phyloP scores from a whole-genome alignment of 1,139 yeast genomes.

The Blastobotrys elegans region DNA sequence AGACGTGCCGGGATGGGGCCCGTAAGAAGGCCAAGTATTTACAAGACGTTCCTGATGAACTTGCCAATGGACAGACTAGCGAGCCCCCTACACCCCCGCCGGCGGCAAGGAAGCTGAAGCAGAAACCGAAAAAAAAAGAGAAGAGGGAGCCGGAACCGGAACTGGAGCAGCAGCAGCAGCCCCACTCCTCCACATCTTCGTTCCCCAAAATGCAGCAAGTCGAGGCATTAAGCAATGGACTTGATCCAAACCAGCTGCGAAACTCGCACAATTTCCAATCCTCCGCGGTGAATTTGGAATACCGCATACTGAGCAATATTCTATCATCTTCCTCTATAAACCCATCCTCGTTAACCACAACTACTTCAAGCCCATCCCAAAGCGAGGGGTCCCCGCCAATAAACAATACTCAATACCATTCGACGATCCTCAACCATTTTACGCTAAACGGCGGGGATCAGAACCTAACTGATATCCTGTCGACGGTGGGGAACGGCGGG shows the following conservation, averaged over 20 bases:
- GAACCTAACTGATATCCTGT: slow-evolving; percentile 24
- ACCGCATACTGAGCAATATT: slow-evolving; percentile 69
- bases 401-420: slow-evolving; percentile 14
- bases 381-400: slow-evolving; percentile 23
- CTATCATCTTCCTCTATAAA: slow-evolving; percentile 27
- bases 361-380: slow-evolving; percentile 24
- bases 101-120: background rate
- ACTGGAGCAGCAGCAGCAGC: background rate
- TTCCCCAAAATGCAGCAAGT: slow-evolving; percentile 1
- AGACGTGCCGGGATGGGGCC: slow-evolving; percentile 85
- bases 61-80: slow-evolving; percentile 6
- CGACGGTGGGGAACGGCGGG: slow-evolving; percentile 20
- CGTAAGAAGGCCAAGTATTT: slow-evolving; percentile 80
- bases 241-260: background rate
- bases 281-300: slow-evolving; percentile 75
- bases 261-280: slow-evolving; percentile 45
- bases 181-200: background rate
- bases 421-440: slow-evolving; percentile 16
- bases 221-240: slow-evolving; percentile 5
- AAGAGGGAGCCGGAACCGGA: background rate
- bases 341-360: slow-evolving; percentile 1
- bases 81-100: background rate
- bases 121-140: background rate
- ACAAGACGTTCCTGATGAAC: slow-evolving; percentile 27
- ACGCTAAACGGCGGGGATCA: slow-evolving; percentile 16